Base-by-base conservation (phyloP, 2,329 filamentous ascomycete genomes). In the Stenocarpella maydis region DNA sequence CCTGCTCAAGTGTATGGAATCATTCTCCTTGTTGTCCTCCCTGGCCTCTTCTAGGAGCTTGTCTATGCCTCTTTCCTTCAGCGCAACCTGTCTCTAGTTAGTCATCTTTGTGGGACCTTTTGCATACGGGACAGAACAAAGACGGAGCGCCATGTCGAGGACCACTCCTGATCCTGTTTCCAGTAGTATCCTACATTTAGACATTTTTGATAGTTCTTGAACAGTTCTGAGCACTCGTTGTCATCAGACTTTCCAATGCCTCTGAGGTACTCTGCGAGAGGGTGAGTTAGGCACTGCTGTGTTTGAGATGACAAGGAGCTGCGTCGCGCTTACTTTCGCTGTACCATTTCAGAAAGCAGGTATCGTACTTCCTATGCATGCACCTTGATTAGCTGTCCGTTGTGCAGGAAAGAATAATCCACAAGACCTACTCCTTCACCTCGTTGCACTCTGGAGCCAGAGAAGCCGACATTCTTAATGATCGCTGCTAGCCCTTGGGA, bases 321-420 rank as follows among this genome's bases (percentile, higher is more conserved):
- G 50, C 73, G 19, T 71, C 69, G 68, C 69, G 80, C 91, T 70
- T 85, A 98, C 96, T 98, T 82, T 99, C 96, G 78, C 95, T 98
- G 81, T 99, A 99, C 96, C 96, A 99, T 82, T 97, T 98, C 73
- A 99, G 84, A 79, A 99, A 99, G 83, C 96, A 99, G 65, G 92
- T 95, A 80, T 99, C 96, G 79, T 99, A 99, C 75, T 71, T 69
- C 37, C 70, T 71, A 14, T 91, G 93, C 79, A 14, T 91, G 93
- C 79, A 95, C 98, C 9, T 71, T 3, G 17, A n/a, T 68, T 31
- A 24, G 58, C 28, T 21, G 7, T 17, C 3, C 15, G 21, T 4
- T 3, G n/a, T 5, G 12, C 1, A 10, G 10, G 9, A 12, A 37
- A 21, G 24, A 14, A n/a, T 12, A 47, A 2, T 17, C 19, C 7